A percentile compares a stretch with the other conserved stretches of the same genome.
These are phyloP conservation scores for Lizonia empirigonia DNA, from an alignment of 2,329 filamentous ascomycete genomes.

Conservation along the genomic window DNA sequence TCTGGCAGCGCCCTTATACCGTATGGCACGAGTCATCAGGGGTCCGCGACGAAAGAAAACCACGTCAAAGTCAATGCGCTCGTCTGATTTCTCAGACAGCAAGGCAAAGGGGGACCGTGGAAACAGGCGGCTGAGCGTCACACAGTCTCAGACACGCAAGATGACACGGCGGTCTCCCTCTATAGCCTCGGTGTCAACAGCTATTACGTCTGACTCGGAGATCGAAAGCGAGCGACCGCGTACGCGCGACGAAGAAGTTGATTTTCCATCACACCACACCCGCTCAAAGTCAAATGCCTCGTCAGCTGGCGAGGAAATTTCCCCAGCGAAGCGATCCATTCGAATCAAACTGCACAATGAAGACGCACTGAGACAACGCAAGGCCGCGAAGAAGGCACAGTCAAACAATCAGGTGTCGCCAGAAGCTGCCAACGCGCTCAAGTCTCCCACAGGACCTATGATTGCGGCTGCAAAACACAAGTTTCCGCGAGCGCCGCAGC, in stretches of 20 bases:
- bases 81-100: conserved; percentile 29
- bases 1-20: conserved; percentile 73
- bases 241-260: conserved; percentile 39
- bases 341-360: conserved; percentile 89
- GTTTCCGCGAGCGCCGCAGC: conserved; percentile 88
- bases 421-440: conserved; percentile 70
- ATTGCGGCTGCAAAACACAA: conserved; percentile 59
- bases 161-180: conserved; percentile 49
- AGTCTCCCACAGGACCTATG: conserved; percentile 89
- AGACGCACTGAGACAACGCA: conserved; percentile 73
- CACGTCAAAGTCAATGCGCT: conserved; percentile 36
- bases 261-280: conserved; percentile 59
- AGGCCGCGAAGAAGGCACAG: conserved; percentile 68
- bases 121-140: conserved; percentile 36
- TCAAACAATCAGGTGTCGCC: conserved; percentile 46
- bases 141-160: conserved; percentile 36
- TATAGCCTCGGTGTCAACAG: conserved; percentile 63
- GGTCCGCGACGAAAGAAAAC: conserved; percentile 45
- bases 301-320: conserved; percentile 65
- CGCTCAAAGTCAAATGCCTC: conserved; percentile 64
- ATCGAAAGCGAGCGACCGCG: conserved; percentile 56
- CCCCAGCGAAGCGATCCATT: conserved; percentile 77
- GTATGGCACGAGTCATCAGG: conserved; percentile 59
- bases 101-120: conserved; percentile 40
- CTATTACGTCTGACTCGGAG: conserved; percentile 70